A percentile compares a stretch with the other conserved stretches of the same genome.
Evolutionary conservation across 805 yeast species (phyloP).

Genomic region (Candida alai): DNA sequence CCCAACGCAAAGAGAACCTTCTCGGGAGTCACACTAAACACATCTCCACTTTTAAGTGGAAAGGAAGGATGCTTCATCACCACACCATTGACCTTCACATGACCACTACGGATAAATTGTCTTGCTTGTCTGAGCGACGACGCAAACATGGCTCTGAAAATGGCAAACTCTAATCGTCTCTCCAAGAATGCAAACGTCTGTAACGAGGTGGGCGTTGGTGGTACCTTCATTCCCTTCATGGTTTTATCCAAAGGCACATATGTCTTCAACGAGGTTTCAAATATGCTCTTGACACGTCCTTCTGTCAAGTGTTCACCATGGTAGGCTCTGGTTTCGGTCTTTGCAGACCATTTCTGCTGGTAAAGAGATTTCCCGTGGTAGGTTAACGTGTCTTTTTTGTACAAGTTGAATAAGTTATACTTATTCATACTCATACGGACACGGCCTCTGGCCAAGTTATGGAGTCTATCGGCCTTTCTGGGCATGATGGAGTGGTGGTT

Average conservation of each 20-base stretch:
- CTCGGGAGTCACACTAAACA: conserved; percentile 81
- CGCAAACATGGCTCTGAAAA: conserved; percentile 91
- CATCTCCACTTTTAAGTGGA: conserved; percentile 77
- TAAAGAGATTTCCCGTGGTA: conserved; percentile 65
- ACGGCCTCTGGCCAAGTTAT: conserved; percentile 62
- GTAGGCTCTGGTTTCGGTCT: conserved; percentile 88
- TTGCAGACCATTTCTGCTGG: conserved; percentile 90
- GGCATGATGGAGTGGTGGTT: conserved; percentile 42
- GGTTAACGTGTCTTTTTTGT: conserved; percentile 60
- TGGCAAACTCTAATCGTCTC: conserved; percentile 82
- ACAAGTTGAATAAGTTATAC: conserved; percentile 81
- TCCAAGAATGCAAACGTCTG: conserved; percentile 90
- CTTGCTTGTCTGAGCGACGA: conserved; percentile 92
- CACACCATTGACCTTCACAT: conserved; percentile 83
- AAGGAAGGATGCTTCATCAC: conserved; percentile 74
- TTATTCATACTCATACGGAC: conserved; percentile 91
- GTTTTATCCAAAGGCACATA: conserved; percentile 89
- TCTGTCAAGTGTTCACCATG: conserved; percentile 95
- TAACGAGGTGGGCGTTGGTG: conserved; percentile 74
- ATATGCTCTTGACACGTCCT: conserved; percentile 68
- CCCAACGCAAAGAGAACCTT: conserved; percentile 85
- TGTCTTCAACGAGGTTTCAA: conserved; percentile 68
- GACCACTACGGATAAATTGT: conserved; percentile 74
- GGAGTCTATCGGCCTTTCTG: conserved; percentile 53
- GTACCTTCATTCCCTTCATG: conserved; percentile 51